phyloP scores from a whole-genome alignment of 2,329 filamentous ascomycete species.

The Arachnomyces sp. region DNA sequence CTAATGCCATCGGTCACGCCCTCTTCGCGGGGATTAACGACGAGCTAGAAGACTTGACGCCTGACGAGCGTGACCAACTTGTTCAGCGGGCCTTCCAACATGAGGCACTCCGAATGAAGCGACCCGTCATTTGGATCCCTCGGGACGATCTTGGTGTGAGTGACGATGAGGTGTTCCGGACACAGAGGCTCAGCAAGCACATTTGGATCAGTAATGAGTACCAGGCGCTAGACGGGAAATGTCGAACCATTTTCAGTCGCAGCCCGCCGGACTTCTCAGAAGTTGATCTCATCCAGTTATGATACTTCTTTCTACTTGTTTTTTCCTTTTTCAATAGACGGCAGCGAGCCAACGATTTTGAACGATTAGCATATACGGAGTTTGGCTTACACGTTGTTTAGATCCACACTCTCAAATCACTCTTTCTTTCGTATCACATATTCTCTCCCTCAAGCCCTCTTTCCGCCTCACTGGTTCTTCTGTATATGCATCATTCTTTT shows the following conservation, averaged over 20 bases:
- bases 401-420: too few relatives aligned
- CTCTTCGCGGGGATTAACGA: constrained; percentile 84
- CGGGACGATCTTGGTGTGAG: constrained; percentile 82
- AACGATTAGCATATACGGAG: not conserved
- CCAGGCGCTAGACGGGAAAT: constrained; percentile 76
- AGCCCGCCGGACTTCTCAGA: constrained; percentile 87
- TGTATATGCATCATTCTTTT: too few relatives aligned
- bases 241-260: constrained; percentile 72
- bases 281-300: constrained; percentile 76
- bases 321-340: not conserved
- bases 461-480: too few relatives aligned
- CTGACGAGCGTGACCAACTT: constrained; percentile 77
- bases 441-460: too few relatives aligned
- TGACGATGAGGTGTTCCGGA: constrained; percentile 80
- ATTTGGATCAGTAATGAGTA: constrained; percentile 95
- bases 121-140: constrained; percentile 90
- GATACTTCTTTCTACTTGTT: constrained; percentile 7
- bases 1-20: constrained; percentile 61
- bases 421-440: too few relatives aligned
- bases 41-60: constrained; percentile 88
- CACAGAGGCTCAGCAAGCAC: constrained; percentile 63
- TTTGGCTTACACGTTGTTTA: too few relatives aligned
- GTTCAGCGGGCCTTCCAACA: constrained; percentile 88
- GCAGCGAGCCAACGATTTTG: not conserved
- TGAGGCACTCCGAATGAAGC: constrained; percentile 70